Evolutionary conservation across 2,329 filamentous ascomycete species (phyloP).

Genomic region (Drechslerella stenobrocha): DNA sequence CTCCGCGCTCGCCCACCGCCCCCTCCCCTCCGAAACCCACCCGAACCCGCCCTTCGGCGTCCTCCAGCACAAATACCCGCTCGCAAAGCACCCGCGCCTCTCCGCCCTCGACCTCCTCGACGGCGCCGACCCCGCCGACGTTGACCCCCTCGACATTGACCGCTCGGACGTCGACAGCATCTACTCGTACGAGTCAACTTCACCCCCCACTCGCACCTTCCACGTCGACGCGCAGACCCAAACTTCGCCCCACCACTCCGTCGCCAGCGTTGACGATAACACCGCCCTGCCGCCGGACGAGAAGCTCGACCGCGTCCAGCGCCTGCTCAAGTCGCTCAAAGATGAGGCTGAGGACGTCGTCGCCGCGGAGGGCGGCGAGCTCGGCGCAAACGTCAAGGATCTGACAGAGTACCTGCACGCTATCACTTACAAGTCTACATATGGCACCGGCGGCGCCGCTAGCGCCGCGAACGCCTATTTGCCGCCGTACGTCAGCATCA

Average conservation of each 20-base stretch:
- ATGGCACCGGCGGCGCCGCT: slow-evolving; percentile 50
- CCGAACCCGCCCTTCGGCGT: slow-evolving; percentile 45
- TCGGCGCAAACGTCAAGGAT: slow-evolving; percentile 56
- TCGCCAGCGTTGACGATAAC: slow-evolving; percentile 54
- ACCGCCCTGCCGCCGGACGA: slow-evolving; percentile 50
- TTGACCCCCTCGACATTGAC: slow-evolving; percentile 52
- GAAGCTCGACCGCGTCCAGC: slow-evolving; percentile 51
- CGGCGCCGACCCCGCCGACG: slow-evolving; percentile 54
- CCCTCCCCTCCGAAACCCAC: slow-evolving; percentile 37
- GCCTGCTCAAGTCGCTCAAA: slow-evolving; percentile 51
- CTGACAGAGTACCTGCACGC: slow-evolving; percentile 69
- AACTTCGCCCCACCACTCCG: slow-evolving; percentile 63
- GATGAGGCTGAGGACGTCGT: slow-evolving; percentile 51
- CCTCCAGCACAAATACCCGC: slow-evolving; percentile 40
- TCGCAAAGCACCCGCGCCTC: slow-evolving; percentile 23
- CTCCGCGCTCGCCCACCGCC: slow-evolving; percentile 56
- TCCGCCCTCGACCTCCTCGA: slow-evolving; percentile 26
- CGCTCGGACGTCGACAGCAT: slow-evolving; percentile 48
- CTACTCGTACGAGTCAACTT: slow-evolving; percentile 57
- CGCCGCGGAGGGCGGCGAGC: slow-evolving; percentile 51
- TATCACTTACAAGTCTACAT: slow-evolving; percentile 60
- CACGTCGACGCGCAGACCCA: slow-evolving; percentile 80
- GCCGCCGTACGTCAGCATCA: slow-evolving; percentile 58
- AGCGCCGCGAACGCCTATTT: slow-evolving; percentile 49
- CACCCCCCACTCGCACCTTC: slow-evolving; percentile 75